phyloP scores from a whole-genome alignment of 371 early-diverging fungal genomes.

The Dentiscutata heterogama region DNA sequence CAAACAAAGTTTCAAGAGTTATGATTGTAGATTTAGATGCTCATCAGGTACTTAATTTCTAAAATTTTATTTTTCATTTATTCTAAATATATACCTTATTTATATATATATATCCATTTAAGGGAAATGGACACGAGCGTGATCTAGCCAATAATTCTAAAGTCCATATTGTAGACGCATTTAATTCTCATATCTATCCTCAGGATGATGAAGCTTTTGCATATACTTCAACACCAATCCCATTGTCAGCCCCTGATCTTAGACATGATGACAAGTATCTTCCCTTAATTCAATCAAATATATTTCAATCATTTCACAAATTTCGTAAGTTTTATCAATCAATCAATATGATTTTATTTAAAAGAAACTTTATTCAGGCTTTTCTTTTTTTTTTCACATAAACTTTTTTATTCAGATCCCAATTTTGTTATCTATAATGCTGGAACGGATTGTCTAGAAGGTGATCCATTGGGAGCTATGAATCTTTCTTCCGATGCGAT shows the following conservation, averaged over 20 bases:
- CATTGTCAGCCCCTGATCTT: conserved; percentile 11
- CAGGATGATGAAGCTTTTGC: conserved; percentile 40
- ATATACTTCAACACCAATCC: conserved; percentile 38
- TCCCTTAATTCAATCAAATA: conserved; percentile 33
- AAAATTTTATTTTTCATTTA: not conserved
- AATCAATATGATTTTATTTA: too few species aligned
- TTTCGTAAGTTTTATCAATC: conserved; percentile 12
- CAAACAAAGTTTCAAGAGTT: conserved; percentile 41
- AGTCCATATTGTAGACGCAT: conserved; percentile 44
- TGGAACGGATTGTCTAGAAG: conserved; percentile 46
- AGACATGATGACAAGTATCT: conserved; percentile 21
- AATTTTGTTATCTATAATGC: conserved; percentile 47
- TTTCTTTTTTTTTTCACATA: too few species aligned
- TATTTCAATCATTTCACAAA: conserved; percentile 42
- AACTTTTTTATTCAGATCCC: conserved; percentile 7
- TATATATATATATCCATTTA: not conserved
- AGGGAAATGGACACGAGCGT: conserved; percentile 48
- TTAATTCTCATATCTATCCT: conserved; percentile 45
- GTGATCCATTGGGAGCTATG: conserved; percentile 46
- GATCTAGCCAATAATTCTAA: conserved; percentile 43
- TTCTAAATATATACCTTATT: not conserved
- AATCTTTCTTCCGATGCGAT: conserved; percentile 31
- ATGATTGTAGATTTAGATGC: conserved; percentile 49
- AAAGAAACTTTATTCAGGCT: too few species aligned
- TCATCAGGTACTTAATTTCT: conserved; percentile 42